phyloP scores from a whole-genome alignment of 805 yeast species.

The Sugiyamaella smithiae region DNA sequence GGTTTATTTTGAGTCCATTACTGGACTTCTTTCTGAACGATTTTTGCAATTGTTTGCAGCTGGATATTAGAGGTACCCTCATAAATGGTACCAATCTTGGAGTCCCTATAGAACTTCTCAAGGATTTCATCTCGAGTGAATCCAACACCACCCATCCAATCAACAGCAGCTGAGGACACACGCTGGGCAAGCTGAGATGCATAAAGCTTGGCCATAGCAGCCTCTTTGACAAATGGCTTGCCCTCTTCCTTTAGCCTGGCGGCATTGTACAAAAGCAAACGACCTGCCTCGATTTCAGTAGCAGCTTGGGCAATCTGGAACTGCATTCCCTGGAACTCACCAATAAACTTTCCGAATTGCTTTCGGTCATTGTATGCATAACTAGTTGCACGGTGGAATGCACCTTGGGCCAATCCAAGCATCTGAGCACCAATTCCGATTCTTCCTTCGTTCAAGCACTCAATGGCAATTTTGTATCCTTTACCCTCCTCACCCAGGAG shows the following conservation, averaged over 20 bases:
- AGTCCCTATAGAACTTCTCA: conserved; percentile 44
- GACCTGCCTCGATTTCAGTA: conserved; percentile 43
- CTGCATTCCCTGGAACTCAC: conserved; percentile 47
- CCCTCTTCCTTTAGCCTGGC: conserved; percentile 46
- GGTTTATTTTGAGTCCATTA: conserved; percentile 1
- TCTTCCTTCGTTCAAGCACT: conserved; percentile 44
- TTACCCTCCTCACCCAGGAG: conserved; percentile 43
- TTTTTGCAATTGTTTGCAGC: conserved; percentile 43
- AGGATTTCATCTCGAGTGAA: conserved; percentile 42
- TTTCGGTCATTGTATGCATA: conserved; percentile 40
- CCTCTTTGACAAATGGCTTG: conserved; percentile 40
- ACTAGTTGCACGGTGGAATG: conserved; percentile 40
- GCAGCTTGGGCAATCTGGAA: conserved; percentile 46
- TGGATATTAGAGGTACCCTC: conserved; percentile 47
- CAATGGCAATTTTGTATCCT: conserved; percentile 46
- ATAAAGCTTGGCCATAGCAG: conserved; percentile 46
- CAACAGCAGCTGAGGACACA: conserved; percentile 41
- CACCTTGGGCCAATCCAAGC: conserved; percentile 45
- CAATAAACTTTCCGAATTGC: conserved; percentile 43
- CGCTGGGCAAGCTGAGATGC: conserved; percentile 41
- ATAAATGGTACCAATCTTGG: conserved; percentile 45
- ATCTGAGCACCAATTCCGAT: conserved; percentile 47
- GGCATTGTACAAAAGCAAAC: conserved; percentile 42
- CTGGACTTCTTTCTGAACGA: conserved; percentile 34
- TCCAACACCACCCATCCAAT: conserved; percentile 50